A percentile compares a stretch with the other conserved stretches of the same genome.
Conservation (phyloP, 2,329 filamentous ascomycete species). For the Ophiostoma sp. region DNA sequence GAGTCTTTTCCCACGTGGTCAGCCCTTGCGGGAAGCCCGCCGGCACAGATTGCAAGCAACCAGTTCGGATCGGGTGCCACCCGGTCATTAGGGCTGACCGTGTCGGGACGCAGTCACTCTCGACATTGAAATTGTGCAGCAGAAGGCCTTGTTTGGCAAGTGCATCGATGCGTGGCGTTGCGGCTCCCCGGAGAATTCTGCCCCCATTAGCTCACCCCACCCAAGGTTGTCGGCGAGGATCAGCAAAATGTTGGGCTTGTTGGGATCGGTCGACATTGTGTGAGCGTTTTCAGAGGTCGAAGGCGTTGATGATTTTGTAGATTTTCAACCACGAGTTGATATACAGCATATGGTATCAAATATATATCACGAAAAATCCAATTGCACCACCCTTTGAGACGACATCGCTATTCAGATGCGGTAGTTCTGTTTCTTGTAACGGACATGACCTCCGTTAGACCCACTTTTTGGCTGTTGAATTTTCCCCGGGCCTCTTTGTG, state of each 20-base stretch:
- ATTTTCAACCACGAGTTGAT: background rate
- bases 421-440: background rate
- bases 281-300: background rate
- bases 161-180: constrained; percentile 39
- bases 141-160: constrained; percentile 38
- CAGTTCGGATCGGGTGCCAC: constrained; percentile 40
- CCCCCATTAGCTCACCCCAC: constrained; percentile 42
- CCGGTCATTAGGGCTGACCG: constrained; percentile 41
- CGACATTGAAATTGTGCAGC: constrained; percentile 42
- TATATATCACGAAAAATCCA: background rate
- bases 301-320: background rate
- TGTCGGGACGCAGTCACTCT: constrained; percentile 41
- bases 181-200: constrained; percentile 38
- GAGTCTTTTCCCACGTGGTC: constrained; percentile 37
- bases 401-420: background rate
- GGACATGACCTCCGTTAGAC: background rate
- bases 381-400: background rate
- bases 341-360: background rate
- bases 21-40: constrained; percentile 40
- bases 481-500: no score
- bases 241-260: constrained; percentile 38
- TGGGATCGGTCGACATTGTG: constrained; percentile 31
- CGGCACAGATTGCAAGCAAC: constrained; percentile 39
- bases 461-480: no score
- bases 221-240: constrained; percentile 42